Base-by-base conservation (phyloP, 192 early-diverging fungal species). In the Coemansia sp. region DNA sequence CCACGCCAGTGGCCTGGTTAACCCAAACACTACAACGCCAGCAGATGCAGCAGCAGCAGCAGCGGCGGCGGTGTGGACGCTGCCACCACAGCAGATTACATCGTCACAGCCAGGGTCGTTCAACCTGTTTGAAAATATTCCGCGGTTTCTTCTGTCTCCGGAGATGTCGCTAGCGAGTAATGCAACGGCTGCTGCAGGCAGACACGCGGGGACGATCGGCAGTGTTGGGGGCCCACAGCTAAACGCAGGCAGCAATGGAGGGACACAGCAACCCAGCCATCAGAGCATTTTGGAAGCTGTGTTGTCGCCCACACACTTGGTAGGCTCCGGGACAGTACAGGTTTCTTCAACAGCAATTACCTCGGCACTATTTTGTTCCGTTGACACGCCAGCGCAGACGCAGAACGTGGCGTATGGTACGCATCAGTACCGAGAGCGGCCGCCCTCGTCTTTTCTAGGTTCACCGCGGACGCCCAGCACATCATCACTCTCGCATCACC, bases 101-200 rank as follows among this genome's bases (percentile, higher is more conserved):
- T 46, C 59, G 4, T 21, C 70, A 30, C 27, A 53, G 56, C 20
- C 60, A 21, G 9, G 64, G 27, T 11, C 61, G 54, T 64, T 70
- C 54, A 66, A 54, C 9, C 55, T 78, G 29, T 52, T 78, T 32
- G 63, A 62, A 6, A 55, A 66, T 29, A 32, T 72, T 23, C 76
- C 76, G 39, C 75, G 75, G 65, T 68, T 76, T 51, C 64, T 76
- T 20, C 58, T 67, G 51, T 63, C 63, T 2, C 24, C 66, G 1
- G 63, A 71, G 2, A 53, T 66, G 25, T 32, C 17, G 4, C 55
- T 53, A 17, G 25, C 3, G 19, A 22, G 29, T 9, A 25, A 36
- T 32, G 19, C 59, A 17, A 33, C 33, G 59, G 30, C 33, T 30
- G 31, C 3, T 53, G 39, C 61, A 63, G 50, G 39, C 5, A 46